These are phyloP conservation scores for Fusarium bulbicola DNA, from an alignment of 2,329 filamentous ascomycete genomes.

Conservation along the genomic window DNA sequence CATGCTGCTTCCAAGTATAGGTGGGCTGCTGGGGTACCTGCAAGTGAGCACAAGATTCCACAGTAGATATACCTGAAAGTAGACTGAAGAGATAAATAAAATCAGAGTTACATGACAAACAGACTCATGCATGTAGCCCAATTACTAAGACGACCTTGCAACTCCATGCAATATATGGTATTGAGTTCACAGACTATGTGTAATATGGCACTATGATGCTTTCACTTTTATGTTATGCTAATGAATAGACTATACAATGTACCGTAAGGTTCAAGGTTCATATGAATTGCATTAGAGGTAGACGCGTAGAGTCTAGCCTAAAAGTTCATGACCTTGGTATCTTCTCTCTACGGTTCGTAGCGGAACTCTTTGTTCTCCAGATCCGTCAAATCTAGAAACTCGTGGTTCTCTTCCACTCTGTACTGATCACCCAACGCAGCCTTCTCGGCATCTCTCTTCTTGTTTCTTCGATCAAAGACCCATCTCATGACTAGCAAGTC, in stretches of 20 bases:
- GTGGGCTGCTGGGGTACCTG: constrained; percentile 45
- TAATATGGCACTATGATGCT: no score
- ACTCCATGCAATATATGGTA: fast-evolving
- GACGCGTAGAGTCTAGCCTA: fast-evolving
- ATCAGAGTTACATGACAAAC: fast-evolving
- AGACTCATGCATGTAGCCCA: no score
- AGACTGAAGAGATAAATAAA: background rate
- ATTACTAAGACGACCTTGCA: fast-evolving
- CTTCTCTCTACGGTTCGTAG: background rate
- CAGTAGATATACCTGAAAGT: background rate
- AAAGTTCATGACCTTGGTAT: fast-evolving
- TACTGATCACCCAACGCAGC: background rate
- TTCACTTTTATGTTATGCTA: no score
- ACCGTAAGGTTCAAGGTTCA: fast-evolving
- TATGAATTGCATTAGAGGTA: fast-evolving
- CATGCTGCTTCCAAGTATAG: constrained; percentile 62
- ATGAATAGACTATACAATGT: background rate
- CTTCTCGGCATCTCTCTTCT: constrained; percentile 18
- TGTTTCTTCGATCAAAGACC: constrained; percentile 25
- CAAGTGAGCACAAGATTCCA: constrained; percentile 34
- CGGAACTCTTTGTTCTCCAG: constrained; percentile 5
- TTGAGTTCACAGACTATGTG: fast-evolving
- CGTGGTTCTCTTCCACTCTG: constrained; percentile 21
- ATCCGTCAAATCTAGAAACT: constrained; percentile 34
- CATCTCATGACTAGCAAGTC: constrained; percentile 32